Evolutionary conservation across 2,329 filamentous ascomycete species (phyloP), one percentile per base, ranked within the genome.

Genomic region (Botrytis porri): DNA sequence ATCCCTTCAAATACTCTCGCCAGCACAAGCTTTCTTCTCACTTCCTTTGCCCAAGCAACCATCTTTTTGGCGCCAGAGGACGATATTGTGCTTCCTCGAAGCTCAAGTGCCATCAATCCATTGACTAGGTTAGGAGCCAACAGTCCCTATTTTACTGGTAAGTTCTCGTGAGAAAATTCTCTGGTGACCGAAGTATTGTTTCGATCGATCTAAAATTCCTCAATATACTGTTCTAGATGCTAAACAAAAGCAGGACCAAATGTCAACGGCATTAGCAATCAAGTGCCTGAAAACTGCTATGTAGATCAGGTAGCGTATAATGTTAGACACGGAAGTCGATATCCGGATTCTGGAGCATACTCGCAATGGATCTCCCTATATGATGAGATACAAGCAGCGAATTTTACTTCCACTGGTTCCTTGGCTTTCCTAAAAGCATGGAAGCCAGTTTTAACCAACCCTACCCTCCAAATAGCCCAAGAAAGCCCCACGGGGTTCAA

Each of bases 401-500:
- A 85, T 25, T 89, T 90, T 79, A 86, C 84, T 2, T 85, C 88
- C 8, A 83, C 78, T 0, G 87, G 87, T 5, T 80, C 83, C 1
- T 81, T 92, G 54, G 81, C 84, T 0, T 92, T 92, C 77, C 81
- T 92, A 43, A 82, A 85, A 20, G 81, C 81, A 4, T 92, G 90
- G 90, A 81, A 85, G 73, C 86, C 89, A 0, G 86, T 87, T 1
- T 81, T 92, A 41, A 86, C 84, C 1, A 82, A 88, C 73, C 86
- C 88, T 0, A 80, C 81, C 0, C 81, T 84, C 14, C 87, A 92
- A 78, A 88, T 92, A 35, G 82, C 87, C 7, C 87, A 89, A 78
- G 80, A 89, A 61, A 89, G 87, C 32, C 82, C 86, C 9, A 90
- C 89, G 1, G 90, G 90, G 0, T 88, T 87, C 77, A 89, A 90